Conservation (phyloP, 371 early-diverging fungal species). For the Cladochytrium tenue region DNA sequence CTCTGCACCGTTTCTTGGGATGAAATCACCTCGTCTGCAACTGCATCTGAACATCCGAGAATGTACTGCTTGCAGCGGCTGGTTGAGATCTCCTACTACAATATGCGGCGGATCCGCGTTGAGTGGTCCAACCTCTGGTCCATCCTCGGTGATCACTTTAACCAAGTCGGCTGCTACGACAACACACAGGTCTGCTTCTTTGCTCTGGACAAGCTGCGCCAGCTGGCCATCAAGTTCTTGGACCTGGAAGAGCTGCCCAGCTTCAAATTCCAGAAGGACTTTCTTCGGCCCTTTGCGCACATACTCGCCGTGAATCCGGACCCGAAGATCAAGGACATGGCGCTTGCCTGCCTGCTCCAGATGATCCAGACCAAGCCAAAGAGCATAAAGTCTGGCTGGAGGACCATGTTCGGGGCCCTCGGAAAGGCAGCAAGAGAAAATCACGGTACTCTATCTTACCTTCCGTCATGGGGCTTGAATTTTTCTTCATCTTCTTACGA, state of each 20-base stretch:
- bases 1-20: constrained; percentile 86
- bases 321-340: constrained; percentile 88
- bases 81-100: constrained; percentile 93
- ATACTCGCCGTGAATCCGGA: constrained; percentile 77
- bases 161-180: constrained; percentile 85
- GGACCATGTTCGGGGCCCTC: constrained; percentile 82
- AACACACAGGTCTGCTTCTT: constrained; percentile 86
- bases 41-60: constrained; percentile 54
- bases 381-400: constrained; percentile 84
- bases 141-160: constrained; percentile 87
- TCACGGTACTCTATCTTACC: constrained; percentile 42
- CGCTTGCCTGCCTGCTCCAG: constrained; percentile 82
- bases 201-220: constrained; percentile 88
- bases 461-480: not conserved
- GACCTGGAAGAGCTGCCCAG: constrained; percentile 91
- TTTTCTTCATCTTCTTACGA: no score
- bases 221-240: constrained; percentile 92
- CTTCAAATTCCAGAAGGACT: constrained; percentile 95
- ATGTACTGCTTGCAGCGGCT: constrained; percentile 90
- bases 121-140: constrained; percentile 96
- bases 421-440: constrained; percentile 75
- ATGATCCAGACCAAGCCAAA: constrained; percentile 77
- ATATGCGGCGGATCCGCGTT: constrained; percentile 94
- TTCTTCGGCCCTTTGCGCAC: constrained; percentile 86
- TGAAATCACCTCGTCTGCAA: constrained; percentile 71